Percentiles rank a stretch among this genome's conserved stretches.
Evolutionary conservation across 306 rosid species (phyloP).

Genomic region (Medicago arabica): DNA sequence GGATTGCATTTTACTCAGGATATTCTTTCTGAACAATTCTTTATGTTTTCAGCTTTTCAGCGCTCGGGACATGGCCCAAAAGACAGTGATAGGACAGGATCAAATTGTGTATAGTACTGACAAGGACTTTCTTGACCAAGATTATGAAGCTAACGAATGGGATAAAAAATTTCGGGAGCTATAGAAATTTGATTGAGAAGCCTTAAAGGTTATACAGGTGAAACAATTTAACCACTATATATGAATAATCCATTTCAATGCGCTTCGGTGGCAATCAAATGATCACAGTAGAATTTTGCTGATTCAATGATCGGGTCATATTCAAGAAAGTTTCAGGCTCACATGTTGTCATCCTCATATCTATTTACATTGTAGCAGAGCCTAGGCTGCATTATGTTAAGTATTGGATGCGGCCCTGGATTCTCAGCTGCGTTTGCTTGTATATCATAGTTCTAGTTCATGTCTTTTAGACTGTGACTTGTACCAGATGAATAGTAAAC

Average conservation of each 20-base stretch:
- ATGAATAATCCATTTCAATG: conserved; percentile 17
- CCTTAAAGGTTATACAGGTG: conserved; percentile 34
- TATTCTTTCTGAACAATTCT: conserved; percentile 33
- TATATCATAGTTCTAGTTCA: conserved; percentile 2
- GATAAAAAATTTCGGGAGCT: conserved; percentile 82
- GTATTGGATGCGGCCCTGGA: conserved; percentile 17
- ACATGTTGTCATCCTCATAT: conserved; percentile 28
- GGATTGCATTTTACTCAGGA: neutral
- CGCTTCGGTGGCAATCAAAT: conserved; percentile 24
- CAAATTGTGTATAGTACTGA: conserved; percentile 95
- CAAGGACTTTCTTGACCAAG: conserved; percentile 90
- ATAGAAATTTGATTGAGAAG: conserved; percentile 72
- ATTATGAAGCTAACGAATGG: conserved; percentile 81
- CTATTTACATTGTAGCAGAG: conserved; percentile 1
- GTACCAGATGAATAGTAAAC: conserved; percentile 12
- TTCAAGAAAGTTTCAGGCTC: conserved; percentile 38
- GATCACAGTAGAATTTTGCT: conserved; percentile 17
- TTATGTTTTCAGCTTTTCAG: conserved; percentile 72
- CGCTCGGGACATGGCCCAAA: conserved; percentile 95
- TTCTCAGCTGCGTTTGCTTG: neutral
- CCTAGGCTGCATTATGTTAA: conserved; percentile 19
- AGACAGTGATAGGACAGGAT: conserved; percentile 80
- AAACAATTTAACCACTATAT: conserved; percentile 1
- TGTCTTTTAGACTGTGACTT: conserved; percentile 28
- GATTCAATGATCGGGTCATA: conserved; percentile 18